Evolutionary conservation across 495 filamentous ascomycete species (phyloP).

Genomic region (Tuber microsphaerosporum): DNA sequence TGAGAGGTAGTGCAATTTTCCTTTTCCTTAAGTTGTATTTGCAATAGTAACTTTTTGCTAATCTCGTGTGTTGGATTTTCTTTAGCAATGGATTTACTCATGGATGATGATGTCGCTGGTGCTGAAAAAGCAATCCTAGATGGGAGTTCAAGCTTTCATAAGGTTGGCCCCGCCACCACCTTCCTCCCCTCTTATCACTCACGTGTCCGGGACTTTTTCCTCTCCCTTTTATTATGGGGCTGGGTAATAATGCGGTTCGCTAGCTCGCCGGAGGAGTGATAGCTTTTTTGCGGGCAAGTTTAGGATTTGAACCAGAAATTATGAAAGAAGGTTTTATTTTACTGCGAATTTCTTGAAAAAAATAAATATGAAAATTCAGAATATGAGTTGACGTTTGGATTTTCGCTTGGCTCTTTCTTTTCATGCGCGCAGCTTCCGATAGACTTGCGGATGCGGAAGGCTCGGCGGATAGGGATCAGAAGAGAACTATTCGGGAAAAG

Average conservation of each 20-base stretch:
- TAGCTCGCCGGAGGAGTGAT: constrained; percentile 74
- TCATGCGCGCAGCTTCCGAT: constrained; percentile 53
- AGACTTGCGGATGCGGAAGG: constrained; percentile 71
- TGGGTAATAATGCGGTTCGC: constrained; percentile 30
- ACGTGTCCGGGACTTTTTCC: constrained; percentile 1
- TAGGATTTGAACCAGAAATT: constrained; percentile 91
- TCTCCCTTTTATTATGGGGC: not conserved
- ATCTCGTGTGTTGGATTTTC: constrained; percentile 2
- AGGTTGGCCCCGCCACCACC: constrained; percentile 46
- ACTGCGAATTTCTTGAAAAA: constrained; percentile 10
- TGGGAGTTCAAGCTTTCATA: constrained; percentile 82
- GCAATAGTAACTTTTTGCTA: constrained; percentile 19
- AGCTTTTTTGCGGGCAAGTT: constrained; percentile 72
- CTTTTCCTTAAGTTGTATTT: constrained; percentile 2
- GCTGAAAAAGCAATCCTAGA: constrained; percentile 68
- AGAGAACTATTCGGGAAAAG: constrained; percentile 58
- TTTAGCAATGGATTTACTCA: constrained; percentile 56
- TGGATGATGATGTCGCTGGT: constrained; percentile 87
- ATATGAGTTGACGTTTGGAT: constrained; percentile 5
- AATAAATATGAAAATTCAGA: constrained; percentile 3
- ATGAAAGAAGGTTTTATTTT: constrained; percentile 66
- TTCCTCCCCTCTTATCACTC: not conserved
- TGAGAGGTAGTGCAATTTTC: constrained; percentile 48
- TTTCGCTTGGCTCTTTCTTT: constrained; percentile 15
- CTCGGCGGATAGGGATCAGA: constrained; percentile 67